phyloP scores from a whole-genome alignment of 768 basidiomycete species.

The Mycena epipterygia region DNA sequence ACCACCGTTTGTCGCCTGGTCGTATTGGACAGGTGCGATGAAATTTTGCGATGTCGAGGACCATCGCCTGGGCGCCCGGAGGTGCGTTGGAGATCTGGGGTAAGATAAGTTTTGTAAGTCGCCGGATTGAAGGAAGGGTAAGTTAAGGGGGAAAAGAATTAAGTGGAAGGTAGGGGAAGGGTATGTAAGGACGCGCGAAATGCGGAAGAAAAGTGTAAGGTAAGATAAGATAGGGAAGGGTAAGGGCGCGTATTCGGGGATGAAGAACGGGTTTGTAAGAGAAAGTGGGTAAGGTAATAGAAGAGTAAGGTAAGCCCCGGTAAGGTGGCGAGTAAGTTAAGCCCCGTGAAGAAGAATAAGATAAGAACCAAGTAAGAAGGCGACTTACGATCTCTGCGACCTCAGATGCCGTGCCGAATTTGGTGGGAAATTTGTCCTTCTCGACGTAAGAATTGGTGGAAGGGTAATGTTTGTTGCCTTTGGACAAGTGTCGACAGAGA shows the following conservation, averaged over 20 bases:
- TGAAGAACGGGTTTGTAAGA: not conserved
- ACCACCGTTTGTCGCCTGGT: slow-evolving; percentile 49
- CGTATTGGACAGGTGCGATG: slow-evolving; percentile 50
- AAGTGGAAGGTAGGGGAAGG: not conserved
- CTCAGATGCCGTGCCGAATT: slow-evolving; percentile 24
- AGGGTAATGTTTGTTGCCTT: not conserved
- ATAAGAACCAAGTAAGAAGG: not conserved
- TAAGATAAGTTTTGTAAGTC: slow-evolving; percentile 9
- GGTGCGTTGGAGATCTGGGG: slow-evolving; percentile 24
- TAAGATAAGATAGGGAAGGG: not conserved
- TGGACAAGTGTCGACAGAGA: slow-evolving; percentile 37
- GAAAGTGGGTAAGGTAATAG: not conserved
- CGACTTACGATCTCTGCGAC: slow-evolving; percentile 33
- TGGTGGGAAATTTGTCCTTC: slow-evolving; percentile 36
- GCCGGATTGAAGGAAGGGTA: slow-evolving; percentile 31
- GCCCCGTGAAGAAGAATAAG: not conserved
- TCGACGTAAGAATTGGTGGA: slow-evolving; percentile 34
- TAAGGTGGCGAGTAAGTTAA: no score
- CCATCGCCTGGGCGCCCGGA: slow-evolving; percentile 5
- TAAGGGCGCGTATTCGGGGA: not conserved
- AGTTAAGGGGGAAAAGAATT: not conserved
- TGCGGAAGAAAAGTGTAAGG: not conserved
- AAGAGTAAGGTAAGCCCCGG: not conserved
- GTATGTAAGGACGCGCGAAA: not conserved
- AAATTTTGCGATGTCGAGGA: slow-evolving; percentile 48